Percentiles rank a stretch among this genome's conserved stretches.
phyloP scores from a whole-genome alignment of 345 rosid species.

The Citrus hindsii region DNA sequence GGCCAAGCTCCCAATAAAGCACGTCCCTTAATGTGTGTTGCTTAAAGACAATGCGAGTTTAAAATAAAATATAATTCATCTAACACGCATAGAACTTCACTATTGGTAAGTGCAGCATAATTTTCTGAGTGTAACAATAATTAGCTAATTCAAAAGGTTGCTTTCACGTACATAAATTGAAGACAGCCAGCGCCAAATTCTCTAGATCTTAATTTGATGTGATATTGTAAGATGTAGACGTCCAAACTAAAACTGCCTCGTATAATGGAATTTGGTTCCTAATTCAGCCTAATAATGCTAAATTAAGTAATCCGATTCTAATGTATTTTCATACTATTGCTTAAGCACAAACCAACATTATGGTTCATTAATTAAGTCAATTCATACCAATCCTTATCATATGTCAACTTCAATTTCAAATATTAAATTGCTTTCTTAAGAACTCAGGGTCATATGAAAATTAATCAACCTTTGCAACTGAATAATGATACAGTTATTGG shows the following conservation, averaged over 20 bases:
- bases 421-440: background rate
- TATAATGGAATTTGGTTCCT: slow-evolving; percentile 1
- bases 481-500: background rate
- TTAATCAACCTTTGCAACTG: background rate
- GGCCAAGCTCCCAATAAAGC: too few species aligned
- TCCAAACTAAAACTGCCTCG: too few species aligned
- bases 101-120: too few species aligned
- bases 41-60: too few species aligned
- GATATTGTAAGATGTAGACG: background rate
- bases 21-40: too few species aligned
- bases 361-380: background rate
- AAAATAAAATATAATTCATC: too few species aligned
- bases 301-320: background rate
- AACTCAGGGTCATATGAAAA: background rate
- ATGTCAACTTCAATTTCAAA: background rate
- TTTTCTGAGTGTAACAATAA: too few species aligned
- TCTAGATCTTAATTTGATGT: slow-evolving; percentile 1
- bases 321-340: background rate
- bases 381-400: background rate
- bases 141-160: too few species aligned
- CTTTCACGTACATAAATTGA: background rate
- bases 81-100: too few species aligned
- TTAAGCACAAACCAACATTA: background rate
- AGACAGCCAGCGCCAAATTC: slow-evolving; percentile 11
- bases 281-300: slow-evolving; percentile 2